phyloP scores from a whole-genome alignment of 441 rosid species.

The Cnidoscolus chayamansa region DNA sequence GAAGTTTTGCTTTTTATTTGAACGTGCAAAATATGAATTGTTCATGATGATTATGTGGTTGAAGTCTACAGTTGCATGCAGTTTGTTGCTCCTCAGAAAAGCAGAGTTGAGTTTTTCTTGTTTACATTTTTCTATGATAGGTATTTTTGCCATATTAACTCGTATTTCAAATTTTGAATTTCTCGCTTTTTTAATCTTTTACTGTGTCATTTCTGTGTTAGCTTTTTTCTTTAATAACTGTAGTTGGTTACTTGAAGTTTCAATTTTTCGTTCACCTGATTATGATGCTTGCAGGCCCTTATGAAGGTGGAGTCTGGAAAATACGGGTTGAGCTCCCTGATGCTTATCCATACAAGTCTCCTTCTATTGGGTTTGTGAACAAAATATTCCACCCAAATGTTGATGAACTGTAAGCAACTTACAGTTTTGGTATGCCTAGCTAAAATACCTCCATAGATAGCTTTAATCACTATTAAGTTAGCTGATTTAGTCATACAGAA shows the following conservation, averaged over 20 bases:
- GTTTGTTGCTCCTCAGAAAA: neutral
- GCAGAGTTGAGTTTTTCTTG: neutral
- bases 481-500: conserved; percentile 5
- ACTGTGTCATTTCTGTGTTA: neutral
- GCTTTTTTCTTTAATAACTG: conserved; percentile 11
- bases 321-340: conserved; percentile 74
- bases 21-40: neutral
- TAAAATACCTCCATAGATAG: conserved; percentile 3
- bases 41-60: neutral
- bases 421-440: conserved; percentile 9
- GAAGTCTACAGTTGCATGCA: neutral
- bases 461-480: neutral
- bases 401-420: conserved; percentile 62
- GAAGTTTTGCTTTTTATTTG: too few relatives aligned
- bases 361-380: conserved; percentile 68
- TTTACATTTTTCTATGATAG: neutral
- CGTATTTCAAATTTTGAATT: conserved; percentile 1
- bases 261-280: neutral
- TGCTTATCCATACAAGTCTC: conserved; percentile 77
- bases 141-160: neutral
- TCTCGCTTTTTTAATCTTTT: conserved; percentile 1
- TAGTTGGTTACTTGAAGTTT: conserved; percentile 7
- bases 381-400: conserved; percentile 81
- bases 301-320: conserved; percentile 75
- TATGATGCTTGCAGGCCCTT: conserved; percentile 46